A percentile compares a stretch with the other conserved stretches of the same genome.
These are phyloP conservation scores for Camillea tinctor DNA, from an alignment of 2,329 filamentous ascomycete genomes.

Conservation along the genomic window DNA sequence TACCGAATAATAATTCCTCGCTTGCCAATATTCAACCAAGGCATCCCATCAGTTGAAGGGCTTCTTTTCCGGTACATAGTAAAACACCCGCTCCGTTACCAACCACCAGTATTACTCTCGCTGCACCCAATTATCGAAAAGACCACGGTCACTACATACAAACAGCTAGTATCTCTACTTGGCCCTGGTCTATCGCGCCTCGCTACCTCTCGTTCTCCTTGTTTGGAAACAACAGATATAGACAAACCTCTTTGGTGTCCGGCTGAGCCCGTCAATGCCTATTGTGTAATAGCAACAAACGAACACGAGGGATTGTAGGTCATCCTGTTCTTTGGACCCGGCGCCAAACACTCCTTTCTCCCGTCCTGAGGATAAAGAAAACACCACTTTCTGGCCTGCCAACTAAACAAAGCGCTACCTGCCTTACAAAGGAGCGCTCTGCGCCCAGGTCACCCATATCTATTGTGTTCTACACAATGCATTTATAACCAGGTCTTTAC, in stretches of 20 bases:
- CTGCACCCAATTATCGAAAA: background rate
- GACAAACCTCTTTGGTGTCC: slow-evolving; percentile 9
- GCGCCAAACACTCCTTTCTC: slow-evolving; percentile 10
- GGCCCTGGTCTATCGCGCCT: slow-evolving; percentile 13
- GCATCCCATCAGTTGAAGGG: too few relatives aligned
- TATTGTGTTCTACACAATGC: slow-evolving; percentile 30
- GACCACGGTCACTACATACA: slow-evolving; percentile 2
- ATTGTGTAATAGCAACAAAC: slow-evolving; percentile 13
- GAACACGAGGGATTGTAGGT: background rate
- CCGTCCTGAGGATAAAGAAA: slow-evolving; percentile 6
- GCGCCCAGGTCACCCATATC: slow-evolving; percentile 1
- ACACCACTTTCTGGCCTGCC: background rate
- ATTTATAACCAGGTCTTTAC: slow-evolving; percentile 21
- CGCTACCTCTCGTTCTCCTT: slow-evolving; percentile 17
- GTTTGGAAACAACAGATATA: slow-evolving; percentile 12
- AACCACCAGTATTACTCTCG: background rate
- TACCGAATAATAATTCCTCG: background rate
- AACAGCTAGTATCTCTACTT: slow-evolving; percentile 12
- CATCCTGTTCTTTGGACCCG: background rate
- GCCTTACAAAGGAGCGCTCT: slow-evolving; percentile 19
- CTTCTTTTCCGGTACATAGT: background rate
- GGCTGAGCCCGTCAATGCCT: slow-evolving; percentile 8
- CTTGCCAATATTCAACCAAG: background rate
- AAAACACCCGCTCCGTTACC: background rate
- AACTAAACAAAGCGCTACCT: slow-evolving; percentile 12